Conservation (phyloP, 139 green algal genomes). For the Asterochloris erici region DNA sequence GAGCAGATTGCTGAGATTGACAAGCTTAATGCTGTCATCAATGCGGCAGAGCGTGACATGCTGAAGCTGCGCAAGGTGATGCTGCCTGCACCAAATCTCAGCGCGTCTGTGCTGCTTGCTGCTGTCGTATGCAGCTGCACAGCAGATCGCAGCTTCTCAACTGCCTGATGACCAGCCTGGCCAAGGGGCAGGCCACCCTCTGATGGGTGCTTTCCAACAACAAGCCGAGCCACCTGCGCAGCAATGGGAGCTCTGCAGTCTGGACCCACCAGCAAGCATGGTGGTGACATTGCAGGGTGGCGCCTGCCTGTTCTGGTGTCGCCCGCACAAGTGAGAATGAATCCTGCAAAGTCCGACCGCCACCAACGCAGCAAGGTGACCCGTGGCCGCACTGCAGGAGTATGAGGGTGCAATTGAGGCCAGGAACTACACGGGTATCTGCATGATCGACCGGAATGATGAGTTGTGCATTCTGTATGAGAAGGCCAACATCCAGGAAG, state of each 20-base stretch:
- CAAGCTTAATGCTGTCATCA: conserved; percentile 74
- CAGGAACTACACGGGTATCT: conserved; percentile 67
- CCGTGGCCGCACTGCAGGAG: background rate
- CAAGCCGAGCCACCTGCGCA: no score
- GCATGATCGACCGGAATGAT: conserved; percentile 81
- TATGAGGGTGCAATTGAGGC: conserved; percentile 48
- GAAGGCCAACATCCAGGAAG: conserved; percentile 70
- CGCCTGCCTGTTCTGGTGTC: no score
- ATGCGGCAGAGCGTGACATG: conserved; percentile 64
- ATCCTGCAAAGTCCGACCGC: no score
- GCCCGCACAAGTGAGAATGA: no score
- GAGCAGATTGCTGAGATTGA: conserved; percentile 75
- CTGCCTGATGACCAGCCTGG: background rate
- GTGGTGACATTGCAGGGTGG: no score
- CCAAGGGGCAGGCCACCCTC: no score
- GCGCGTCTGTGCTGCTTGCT: background rate
- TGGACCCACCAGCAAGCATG: no score
- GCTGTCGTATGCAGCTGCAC: background rate
- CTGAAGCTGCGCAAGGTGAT: conserved; percentile 13
- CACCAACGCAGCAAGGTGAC: no score
- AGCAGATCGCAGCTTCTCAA: background rate
- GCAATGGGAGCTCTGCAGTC: no score
- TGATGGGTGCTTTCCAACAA: no score
- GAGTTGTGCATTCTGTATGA: conserved; percentile 87
- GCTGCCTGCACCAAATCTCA: background rate